Evolutionary conservation across 225 moss, liverwort and hornwort species (phyloP).

Genomic region (Ulota crispa): DNA sequence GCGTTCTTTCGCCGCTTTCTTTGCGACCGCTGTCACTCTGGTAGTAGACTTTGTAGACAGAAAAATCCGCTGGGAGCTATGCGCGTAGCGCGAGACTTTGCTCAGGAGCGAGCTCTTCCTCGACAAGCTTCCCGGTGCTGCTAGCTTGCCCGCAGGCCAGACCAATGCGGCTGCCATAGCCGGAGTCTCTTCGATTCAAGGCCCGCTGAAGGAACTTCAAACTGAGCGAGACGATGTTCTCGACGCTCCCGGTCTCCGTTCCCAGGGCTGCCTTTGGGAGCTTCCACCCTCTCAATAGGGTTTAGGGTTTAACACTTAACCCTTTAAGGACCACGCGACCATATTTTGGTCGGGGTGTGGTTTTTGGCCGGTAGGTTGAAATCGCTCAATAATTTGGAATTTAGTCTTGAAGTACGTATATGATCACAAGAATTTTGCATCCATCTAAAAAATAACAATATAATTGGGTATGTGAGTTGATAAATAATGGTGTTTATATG

Average conservation of each 20-base stretch:
- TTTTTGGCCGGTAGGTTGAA: too few relatives aligned
- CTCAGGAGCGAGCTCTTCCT: background rate
- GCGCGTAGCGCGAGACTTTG: slow-evolving; percentile 12
- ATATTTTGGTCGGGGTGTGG: too few relatives aligned
- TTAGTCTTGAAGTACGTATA: too few relatives aligned
- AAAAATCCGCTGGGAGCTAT: background rate
- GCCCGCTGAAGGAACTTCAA: background rate
- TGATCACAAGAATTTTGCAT: too few relatives aligned
- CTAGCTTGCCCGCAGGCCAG: slow-evolving; percentile 27
- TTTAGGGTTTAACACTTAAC: too few relatives aligned
- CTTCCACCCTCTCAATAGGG: background rate
- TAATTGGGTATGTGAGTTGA: too few relatives aligned
- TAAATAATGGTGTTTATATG: too few relatives aligned
- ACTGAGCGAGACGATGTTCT: background rate
- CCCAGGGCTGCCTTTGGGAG: background rate
- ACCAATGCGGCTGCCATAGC: slow-evolving; percentile 39
- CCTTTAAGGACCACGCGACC: too few relatives aligned
- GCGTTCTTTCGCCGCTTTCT: slow-evolving; percentile 17
- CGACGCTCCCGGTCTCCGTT: background rate
- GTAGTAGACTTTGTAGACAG: background rate
- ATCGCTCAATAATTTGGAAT: too few relatives aligned
- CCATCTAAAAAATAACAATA: too few relatives aligned
- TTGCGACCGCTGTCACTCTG: slow-evolving; percentile 4
- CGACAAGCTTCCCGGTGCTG: background rate
- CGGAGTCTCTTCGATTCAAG: background rate